These are phyloP conservation scores for Fusarium sp. DNA, from an alignment of 2,329 filamentous ascomycete species.

Conservation along the genomic window DNA sequence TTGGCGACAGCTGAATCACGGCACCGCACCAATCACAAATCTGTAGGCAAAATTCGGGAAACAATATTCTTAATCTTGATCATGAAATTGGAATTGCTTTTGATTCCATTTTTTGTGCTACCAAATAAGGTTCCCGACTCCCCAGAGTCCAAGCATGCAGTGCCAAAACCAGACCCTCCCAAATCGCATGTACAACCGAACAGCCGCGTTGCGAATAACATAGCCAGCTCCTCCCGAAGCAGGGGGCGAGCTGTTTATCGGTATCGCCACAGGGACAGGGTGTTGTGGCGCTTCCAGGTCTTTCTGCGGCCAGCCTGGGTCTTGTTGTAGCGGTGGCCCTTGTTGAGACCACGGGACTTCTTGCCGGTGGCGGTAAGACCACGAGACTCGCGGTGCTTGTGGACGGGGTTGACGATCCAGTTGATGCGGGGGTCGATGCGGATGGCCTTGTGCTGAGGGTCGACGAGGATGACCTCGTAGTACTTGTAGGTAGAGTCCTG, in stretches of 20 bases:
- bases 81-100: conserved; percentile 42
- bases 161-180: conserved; percentile 45
- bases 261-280: conserved; percentile 98
- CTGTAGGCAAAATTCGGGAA: conserved; percentile 23
- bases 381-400: conserved; percentile 99
- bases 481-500: conserved; percentile 99
- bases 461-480: conserved; percentile 99
- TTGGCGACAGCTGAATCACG: neutral
- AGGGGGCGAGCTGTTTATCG: conserved; percentile 65
- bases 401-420: conserved; percentile 99
- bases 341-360: conserved; percentile 99
- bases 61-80: conserved; percentile 40
- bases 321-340: conserved; percentile 99
- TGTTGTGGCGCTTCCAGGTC: conserved; percentile 99
- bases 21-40: neutral
- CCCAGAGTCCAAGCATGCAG: conserved; percentile 46
- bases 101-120: conserved; percentile 47
- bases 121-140: conserved; percentile 45
- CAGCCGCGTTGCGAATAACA: conserved; percentile 16
- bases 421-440: conserved; percentile 99
- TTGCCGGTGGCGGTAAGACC: conserved; percentile 99
- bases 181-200: conserved; percentile 31
- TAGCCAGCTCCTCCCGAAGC: conserved; percentile 3
- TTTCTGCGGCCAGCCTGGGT: conserved; percentile 96
- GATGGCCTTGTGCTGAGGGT: conserved; percentile 99